Evolutionary conservation across 805 yeast species (phyloP), one percentile per base, ranked within the genome.

Genomic region (Torulaspora indica): DNA sequence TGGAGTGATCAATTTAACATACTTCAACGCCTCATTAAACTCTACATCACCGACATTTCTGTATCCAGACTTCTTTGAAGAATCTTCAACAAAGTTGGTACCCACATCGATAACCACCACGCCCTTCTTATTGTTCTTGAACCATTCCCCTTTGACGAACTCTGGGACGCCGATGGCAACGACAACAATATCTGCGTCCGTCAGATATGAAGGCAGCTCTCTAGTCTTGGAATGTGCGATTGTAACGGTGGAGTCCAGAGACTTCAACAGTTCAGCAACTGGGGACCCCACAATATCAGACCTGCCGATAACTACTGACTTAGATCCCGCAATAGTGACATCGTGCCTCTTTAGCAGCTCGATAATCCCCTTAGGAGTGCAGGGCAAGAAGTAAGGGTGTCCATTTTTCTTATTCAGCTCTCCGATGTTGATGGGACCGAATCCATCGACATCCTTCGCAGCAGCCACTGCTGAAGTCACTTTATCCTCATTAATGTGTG

Each of bases 231-330:
- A 81, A 61, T 90, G 98, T 51, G 89, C 74, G 46, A 82, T 78
- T 3, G 96, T 88, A 32, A 91, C 98, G 1, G 98, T 91, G 40
- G 88, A 84, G 61, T 90, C 88, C 46, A 75, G 77, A 47, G 83
- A 79, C 56, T 83, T 82, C 59, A 91, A 76, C 64, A 91, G 71
- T 49, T 85, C 80, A 4, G 96, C 85, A 10, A 90, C 89, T 31
- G 98, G 98, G 38, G 85, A 80, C 45, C 98, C 98, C 30, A 91
- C 98, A 56, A 91, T 91, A 63, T 93, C 97, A 15, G 95, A 85
- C 63, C 98, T 79, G 43, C 98, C 98, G 48, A 93, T 72, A 17
- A 91, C 98, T 46, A 90, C 95, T 14, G 95, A 95, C 49, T 76
- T 76, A 56, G 86, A 78, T 45, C 97, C 97, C n/a, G 77, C 64